Percentiles rank a stretch among this genome's conserved stretches.
Evolutionary conservation across 2,329 filamentous ascomycete genomes (phyloP).

Genomic region (Mycosphaerella arachidis): DNA sequence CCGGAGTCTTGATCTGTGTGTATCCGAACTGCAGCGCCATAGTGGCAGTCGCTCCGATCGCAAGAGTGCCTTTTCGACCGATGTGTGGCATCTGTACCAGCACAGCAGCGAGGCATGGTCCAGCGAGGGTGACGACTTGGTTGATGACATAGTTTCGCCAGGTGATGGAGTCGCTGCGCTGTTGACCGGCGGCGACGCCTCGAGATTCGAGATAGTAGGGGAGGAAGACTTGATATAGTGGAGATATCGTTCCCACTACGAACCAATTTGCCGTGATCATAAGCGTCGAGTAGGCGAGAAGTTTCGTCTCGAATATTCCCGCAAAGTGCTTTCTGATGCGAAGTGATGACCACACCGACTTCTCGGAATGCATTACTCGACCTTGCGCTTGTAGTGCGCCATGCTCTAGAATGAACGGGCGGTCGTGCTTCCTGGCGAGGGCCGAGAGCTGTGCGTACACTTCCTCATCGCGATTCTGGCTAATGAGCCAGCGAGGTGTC

Average conservation of each 20-base stretch:
- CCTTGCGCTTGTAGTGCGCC: constrained; percentile 21
- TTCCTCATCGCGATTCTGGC: constrained; percentile 25
- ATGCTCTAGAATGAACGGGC: constrained; percentile 15
- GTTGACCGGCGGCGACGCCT: constrained; percentile 13
- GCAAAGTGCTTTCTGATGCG: constrained; percentile 23
- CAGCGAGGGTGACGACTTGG: constrained; percentile 63
- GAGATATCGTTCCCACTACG: constrained; percentile 67
- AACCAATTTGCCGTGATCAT: constrained; percentile 27
- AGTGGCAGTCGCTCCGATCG: constrained; percentile 21
- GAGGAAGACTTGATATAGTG: constrained; percentile 85
- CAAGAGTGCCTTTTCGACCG: constrained; percentile 23
- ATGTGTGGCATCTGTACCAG: constrained; percentile 23
- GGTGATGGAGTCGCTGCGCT: constrained; percentile 47
- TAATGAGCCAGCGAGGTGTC: constrained; percentile 24
- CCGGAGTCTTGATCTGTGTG: constrained; percentile 26
- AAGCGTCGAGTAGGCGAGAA: constrained; percentile 21
- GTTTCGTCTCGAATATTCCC: constrained; percentile 23
- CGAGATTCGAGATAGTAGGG: constrained; percentile 64
- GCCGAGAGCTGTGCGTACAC: constrained; percentile 16
- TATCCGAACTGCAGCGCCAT: constrained; percentile 26
- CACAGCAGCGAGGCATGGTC: constrained; percentile 48
- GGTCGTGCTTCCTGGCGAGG: constrained; percentile 21
- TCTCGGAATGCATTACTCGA: constrained; percentile 23
- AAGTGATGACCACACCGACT: constrained; percentile 21
- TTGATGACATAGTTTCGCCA: constrained; percentile 71